Evolutionary conservation across 176 grass and related monocot genomes (phyloP).

Genomic region (Areca catechu): DNA sequence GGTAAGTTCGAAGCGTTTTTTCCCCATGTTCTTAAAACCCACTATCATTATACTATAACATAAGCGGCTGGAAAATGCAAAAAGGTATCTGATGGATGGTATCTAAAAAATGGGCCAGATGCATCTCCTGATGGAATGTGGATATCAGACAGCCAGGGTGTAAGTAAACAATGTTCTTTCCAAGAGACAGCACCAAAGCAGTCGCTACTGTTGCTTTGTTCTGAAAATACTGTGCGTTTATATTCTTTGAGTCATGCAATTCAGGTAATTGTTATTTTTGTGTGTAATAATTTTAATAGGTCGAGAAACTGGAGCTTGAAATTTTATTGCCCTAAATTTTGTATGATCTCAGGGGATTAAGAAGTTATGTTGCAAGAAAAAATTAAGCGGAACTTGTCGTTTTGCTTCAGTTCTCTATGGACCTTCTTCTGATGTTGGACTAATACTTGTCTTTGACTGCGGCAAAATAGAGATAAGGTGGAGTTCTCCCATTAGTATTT

Average conservation of each 20-base stretch:
- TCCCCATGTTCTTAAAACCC: background rate
- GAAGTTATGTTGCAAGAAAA: constrained; percentile 75
- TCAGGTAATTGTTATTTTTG: constrained; percentile 42
- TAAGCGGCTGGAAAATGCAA: no score
- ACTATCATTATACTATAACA: no score
- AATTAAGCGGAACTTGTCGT: constrained; percentile 40
- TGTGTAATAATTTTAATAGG: background rate
- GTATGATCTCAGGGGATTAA: constrained; percentile 55
- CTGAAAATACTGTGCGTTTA: constrained; percentile 73
- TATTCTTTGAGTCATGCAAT: constrained; percentile 65
- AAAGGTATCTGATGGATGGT: no score
- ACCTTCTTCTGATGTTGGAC: constrained; percentile 52
- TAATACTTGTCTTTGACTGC: constrained; percentile 56
- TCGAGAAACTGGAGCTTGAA: background rate
- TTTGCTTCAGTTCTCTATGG: constrained; percentile 64
- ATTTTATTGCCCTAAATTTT: no score
- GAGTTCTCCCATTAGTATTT: background rate
- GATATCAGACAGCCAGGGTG: constrained; percentile 23
- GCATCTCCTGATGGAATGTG: constrained; percentile 20
- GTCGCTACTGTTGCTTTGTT: constrained; percentile 64
- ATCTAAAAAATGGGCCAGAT: constrained; percentile 20
- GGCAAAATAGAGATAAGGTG: constrained; percentile 92
- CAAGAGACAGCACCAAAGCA: constrained; percentile 36
- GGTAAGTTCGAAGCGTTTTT: constrained; percentile 29
- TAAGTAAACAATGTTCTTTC: constrained; percentile 20